Conservation (phyloP, 176 grass and related monocot species). For the Zoysia japonica region DNA sequence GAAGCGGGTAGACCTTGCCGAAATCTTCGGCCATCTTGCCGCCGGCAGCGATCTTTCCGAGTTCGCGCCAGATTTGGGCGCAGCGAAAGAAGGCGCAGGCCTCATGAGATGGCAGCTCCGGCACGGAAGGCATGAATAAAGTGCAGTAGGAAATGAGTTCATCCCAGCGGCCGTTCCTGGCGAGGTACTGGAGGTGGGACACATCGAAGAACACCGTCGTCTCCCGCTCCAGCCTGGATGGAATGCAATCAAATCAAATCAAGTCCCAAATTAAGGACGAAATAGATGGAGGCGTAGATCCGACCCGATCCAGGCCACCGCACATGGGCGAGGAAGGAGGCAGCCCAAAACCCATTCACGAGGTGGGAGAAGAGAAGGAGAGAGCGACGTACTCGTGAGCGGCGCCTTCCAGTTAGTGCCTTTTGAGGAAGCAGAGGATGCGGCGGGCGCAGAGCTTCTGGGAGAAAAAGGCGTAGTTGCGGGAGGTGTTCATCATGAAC, state of each 20-base stretch:
- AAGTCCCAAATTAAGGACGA: background rate
- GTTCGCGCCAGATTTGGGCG: background rate
- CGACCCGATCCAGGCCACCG: background rate
- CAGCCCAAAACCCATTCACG: background rate
- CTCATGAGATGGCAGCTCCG: background rate
- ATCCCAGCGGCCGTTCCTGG: background rate
- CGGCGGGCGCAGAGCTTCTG: background rate
- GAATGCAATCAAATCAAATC: background rate
- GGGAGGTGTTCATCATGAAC: background rate
- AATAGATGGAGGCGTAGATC: background rate
- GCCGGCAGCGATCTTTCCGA: background rate
- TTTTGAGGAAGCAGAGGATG: constrained; percentile 8
- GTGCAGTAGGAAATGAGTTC: background rate
- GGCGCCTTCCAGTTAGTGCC: background rate
- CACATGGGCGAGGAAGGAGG: background rate
- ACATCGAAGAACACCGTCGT: background rate
- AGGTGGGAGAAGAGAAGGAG: background rate
- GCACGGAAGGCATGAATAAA: background rate
- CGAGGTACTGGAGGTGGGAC: background rate
- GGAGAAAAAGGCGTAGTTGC: background rate
- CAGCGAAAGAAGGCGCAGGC: background rate
- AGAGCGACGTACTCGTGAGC: background rate
- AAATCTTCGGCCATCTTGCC: background rate
- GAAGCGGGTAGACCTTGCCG: background rate
- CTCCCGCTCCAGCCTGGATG: background rate